A percentile compares a stretch with the other conserved stretches of the same genome.
phyloP scores from a whole-genome alignment of 2,329 filamentous ascomycete genomes.

The Arthrobotrys musiformis region DNA sequence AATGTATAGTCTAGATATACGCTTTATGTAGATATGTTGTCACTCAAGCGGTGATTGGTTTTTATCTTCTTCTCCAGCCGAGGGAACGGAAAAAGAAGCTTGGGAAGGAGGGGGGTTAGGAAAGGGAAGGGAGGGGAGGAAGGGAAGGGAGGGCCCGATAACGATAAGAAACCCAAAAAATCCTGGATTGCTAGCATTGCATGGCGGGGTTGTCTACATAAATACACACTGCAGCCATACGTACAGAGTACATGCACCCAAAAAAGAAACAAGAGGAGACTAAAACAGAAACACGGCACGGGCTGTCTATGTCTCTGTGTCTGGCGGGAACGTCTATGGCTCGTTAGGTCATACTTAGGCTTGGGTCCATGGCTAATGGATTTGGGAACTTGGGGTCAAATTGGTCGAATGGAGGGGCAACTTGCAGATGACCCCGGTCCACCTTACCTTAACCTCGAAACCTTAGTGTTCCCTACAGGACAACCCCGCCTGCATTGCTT shows the following conservation, averaged over 20 bases:
- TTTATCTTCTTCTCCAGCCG: neutral
- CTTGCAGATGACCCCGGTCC: slow-evolving; percentile 48
- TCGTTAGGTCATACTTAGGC: too few relatives aligned
- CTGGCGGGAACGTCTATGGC: neutral
- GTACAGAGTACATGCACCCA: neutral
- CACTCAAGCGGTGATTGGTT: neutral
- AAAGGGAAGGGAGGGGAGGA: neutral
- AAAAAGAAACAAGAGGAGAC: neutral
- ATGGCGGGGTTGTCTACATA: neutral
- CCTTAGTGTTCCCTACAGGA: neutral
- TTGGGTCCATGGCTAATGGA: neutral
- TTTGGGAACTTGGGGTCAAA: neutral
- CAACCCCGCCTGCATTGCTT: neutral
- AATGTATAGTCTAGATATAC: too few relatives aligned
- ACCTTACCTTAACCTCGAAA: neutral
- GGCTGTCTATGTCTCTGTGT: neutral
- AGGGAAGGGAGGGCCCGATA: slow-evolving; percentile 1
- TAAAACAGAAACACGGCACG: neutral
- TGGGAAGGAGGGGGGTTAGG: neutral
- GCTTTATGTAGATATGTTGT: neutral
- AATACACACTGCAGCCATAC: neutral
- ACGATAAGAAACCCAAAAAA: neutral
- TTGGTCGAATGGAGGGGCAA: slow-evolving; percentile 56
- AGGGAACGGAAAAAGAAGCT: neutral
- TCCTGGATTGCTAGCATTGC: neutral